These are phyloP conservation scores for Zymoseptoria brevis DNA, from an alignment of 2,329 filamentous ascomycete species.

Conservation along the genomic window DNA sequence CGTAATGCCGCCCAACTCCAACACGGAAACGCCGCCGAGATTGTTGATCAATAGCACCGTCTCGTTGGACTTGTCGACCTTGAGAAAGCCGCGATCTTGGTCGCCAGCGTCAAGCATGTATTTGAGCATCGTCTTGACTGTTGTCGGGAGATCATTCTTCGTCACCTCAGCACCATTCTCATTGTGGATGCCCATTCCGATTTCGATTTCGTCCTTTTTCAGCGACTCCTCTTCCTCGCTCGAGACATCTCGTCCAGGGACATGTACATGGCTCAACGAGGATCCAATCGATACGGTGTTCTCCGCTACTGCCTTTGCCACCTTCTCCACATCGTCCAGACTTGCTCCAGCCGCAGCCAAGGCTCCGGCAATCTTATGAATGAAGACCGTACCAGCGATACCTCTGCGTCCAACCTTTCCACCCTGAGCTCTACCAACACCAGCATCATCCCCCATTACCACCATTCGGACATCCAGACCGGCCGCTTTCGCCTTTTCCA, in stretches of 20 bases:
- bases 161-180: conserved; percentile 36
- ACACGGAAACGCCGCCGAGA: conserved; percentile 61
- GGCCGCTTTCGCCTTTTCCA: conserved; percentile 79
- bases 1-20: conserved; percentile 66
- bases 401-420: conserved; percentile 91
- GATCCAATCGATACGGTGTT: conserved; percentile 82
- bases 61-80: conserved; percentile 52
- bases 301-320: conserved; percentile 62
- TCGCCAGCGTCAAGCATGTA: conserved; percentile 57
- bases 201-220: conserved; percentile 52
- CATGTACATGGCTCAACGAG: conserved; percentile 84
- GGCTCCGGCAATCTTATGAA: conserved; percentile 85
- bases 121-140: conserved; percentile 53
- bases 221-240: conserved; percentile 52
- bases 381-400: conserved; percentile 82
- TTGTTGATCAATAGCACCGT: conserved; percentile 68
- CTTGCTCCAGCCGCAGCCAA: conserved; percentile 59
- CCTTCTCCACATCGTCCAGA: conserved; percentile 62
- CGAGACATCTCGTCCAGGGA: conserved; percentile 62
- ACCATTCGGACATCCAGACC: conserved; percentile 79
- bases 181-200: conserved; percentile 72
- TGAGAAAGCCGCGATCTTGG: conserved; percentile 61
- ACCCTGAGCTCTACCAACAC: conserved; percentile 69
- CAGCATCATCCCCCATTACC: conserved; percentile 85
- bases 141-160: conserved; percentile 34